Base-by-base conservation (phyloP, 306 rosid species). In the Glycine latifolia region DNA sequence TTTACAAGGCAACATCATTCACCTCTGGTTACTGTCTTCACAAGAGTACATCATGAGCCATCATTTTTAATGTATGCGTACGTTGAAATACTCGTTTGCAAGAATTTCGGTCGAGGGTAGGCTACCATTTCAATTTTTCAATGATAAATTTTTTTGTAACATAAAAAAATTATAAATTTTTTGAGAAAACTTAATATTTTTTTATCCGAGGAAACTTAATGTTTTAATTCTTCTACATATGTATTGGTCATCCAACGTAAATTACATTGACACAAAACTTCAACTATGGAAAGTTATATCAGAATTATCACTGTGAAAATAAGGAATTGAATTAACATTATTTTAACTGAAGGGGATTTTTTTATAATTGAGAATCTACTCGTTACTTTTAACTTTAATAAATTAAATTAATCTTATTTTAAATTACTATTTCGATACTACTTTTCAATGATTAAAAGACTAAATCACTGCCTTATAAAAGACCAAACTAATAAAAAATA, bases 21-120 rank as follows among this genome's bases (percentile, higher is more conserved):
- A 14, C 10, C 52, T 16, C 14, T 43, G 7, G 48, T 77, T 73
- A 78, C 67, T 13, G 59, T 7, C 55, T 15, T 74, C 63, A 12
- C 71, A 82, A 82, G 79, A 31, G 71, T 75, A 10, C 55, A 82
- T 82, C 56, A 82, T 82, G 55, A 47, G 20, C 3, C 81, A 58
- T 81, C 73, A 63, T 74, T 37, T 59, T 50, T 37, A 10, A 75
- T 67, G 77, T 58, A 82, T 37, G 77, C 77, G 85, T 82, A 75
- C 81, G 48, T 61, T 76, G 39, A 39, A 76, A 67, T 75, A 12
- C 41, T 71, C 50, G 72, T 72, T 16, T 10, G 16, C 15, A 11
- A 33, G 8, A 33, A 33, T 31, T 63, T 37, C 17, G 4, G 10
- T 35, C 2, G 1, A 31, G 3, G 3, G 7, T 26, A n/a, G 7